Percentiles rank a stretch among this genome's conserved stretches.
Conservation (phyloP, 345 rosid genomes). For the Gossypium rotundifolium region DNA sequence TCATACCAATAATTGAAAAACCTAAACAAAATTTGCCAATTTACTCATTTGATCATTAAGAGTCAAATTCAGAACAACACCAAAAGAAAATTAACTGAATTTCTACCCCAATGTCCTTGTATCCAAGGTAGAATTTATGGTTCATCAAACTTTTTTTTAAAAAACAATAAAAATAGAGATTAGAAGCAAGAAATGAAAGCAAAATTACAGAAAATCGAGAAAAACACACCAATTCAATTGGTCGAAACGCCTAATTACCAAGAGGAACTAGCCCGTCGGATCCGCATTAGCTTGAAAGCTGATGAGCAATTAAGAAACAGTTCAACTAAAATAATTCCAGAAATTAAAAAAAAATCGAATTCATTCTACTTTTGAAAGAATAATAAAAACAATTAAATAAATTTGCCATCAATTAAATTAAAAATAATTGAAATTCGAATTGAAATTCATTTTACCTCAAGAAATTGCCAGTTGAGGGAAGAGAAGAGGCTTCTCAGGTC, state of each 20-base stretch:
- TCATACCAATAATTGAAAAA: constrained; percentile 1
- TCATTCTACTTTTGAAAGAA: neutral
- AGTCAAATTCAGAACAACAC: constrained; percentile 4
- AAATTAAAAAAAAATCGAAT: neutral
- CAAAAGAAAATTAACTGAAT: neutral
- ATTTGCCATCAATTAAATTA: neutral
- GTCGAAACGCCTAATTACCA: neutral
- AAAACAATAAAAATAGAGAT: neutral
- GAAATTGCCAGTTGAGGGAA: neutral
- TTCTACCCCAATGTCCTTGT: neutral
- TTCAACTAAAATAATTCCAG: neutral
- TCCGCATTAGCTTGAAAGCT: neutral
- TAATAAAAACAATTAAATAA: neutral
- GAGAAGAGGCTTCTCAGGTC: constrained; percentile 4
- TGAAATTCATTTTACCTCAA: neutral
- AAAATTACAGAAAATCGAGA: constrained; percentile 8
- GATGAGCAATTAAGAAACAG: neutral
- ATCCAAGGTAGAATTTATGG: neutral
- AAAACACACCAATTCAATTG: neutral
- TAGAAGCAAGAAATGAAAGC: neutral
- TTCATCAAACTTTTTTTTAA: neutral
- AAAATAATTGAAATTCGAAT: neutral
- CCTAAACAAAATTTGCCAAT: neutral
- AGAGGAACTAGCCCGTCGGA: neutral
- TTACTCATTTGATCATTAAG: constrained; percentile 6